phyloP scores from a whole-genome alignment of 1,139 yeast genomes.

The Meyerozyma guilliermondii region DNA sequence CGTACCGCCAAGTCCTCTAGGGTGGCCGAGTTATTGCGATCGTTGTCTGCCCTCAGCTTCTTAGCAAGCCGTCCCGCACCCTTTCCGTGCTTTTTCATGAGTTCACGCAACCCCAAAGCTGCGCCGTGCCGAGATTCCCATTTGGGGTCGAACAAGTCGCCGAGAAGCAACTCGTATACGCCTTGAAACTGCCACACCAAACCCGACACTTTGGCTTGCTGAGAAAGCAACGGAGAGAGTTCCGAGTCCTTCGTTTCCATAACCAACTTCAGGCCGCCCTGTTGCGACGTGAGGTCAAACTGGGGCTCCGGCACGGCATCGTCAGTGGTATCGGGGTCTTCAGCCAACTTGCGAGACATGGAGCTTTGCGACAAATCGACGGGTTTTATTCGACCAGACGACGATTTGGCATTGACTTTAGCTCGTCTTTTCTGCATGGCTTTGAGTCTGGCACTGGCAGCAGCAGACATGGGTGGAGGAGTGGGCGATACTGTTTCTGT shows the following conservation, averaged over 20 bases:
- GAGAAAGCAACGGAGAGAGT: slow-evolving; percentile 65
- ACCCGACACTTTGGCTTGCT: slow-evolving; percentile 72
- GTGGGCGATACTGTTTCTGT: slow-evolving; percentile 6
- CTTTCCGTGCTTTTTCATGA: slow-evolving; percentile 76
- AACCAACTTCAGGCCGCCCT: slow-evolving; percentile 76
- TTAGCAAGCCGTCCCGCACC: slow-evolving; percentile 84
- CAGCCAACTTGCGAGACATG: slow-evolving; percentile 56
- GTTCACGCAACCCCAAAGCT: slow-evolving; percentile 84
- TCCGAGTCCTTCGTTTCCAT: slow-evolving; percentile 73
- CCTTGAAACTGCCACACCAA: slow-evolving; percentile 95
- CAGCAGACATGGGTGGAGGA: slow-evolving; percentile 14
- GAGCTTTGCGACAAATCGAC: slow-evolving; percentile 80
- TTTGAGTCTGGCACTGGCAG: slow-evolving; percentile 72
- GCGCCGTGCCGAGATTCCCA: slow-evolving; percentile 99
- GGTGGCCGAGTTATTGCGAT: slow-evolving; percentile 57
- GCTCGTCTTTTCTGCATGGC: slow-evolving; percentile 95
- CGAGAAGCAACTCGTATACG: slow-evolving; percentile 78
- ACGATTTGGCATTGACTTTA: slow-evolving; percentile 68
- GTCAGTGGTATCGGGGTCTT: slow-evolving; percentile 17
- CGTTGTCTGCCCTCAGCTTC: slow-evolving; percentile 56
- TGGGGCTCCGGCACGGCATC: slow-evolving; percentile 14
- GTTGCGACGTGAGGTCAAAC: slow-evolving; percentile 69
- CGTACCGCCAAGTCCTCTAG: slow-evolving; percentile 88
- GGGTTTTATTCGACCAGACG: slow-evolving; percentile 45
- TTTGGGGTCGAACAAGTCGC: slow-evolving; percentile 74